Conservation (phyloP, 2,329 filamentous ascomycete genomes). For the Sclerotinia spermophila region DNA sequence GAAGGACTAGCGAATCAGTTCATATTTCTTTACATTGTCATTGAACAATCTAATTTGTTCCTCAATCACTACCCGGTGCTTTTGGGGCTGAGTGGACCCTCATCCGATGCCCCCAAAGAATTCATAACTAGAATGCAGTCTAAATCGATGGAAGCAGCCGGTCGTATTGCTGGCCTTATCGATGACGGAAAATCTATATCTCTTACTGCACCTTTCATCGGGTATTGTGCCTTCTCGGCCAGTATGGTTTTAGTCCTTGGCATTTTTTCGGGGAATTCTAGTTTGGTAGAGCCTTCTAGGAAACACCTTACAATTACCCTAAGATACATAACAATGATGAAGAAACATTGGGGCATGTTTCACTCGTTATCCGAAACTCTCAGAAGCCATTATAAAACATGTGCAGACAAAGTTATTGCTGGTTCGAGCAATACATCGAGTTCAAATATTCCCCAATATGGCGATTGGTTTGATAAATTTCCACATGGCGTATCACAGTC, state of each 20-base stretch:
- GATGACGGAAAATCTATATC: conserved; percentile 76
- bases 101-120: conserved; percentile 59
- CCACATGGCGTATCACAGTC: conserved; percentile 83
- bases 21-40: conserved; percentile 83
- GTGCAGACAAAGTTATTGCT: conserved; percentile 68
- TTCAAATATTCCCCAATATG: conserved; percentile 79
- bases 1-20: conserved; percentile 89
- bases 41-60: conserved; percentile 87
- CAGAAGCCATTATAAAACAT: conserved; percentile 80
- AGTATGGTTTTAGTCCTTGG: conserved; percentile 93
- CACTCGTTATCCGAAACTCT: conserved; percentile 94
- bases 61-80: conserved; percentile 80
- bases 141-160: conserved; percentile 78
- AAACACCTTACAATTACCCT: conserved; percentile 83
- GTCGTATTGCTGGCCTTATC: conserved; percentile 79
- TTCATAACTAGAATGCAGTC: conserved; percentile 74
- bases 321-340: conserved; percentile 89
- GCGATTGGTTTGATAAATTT: conserved; percentile 95
- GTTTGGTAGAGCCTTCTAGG: conserved; percentile 74
- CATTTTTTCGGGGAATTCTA: conserved; percentile 79
- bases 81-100: conserved; percentile 55
- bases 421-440: conserved; percentile 48
- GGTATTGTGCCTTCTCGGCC: conserved; percentile 90
- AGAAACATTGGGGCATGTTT: conserved; percentile 98
- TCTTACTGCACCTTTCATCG: conserved; percentile 86